phyloP scores from a whole-genome alignment of 2,329 filamentous ascomycete genomes.

The Curvularia eragrostidis region DNA sequence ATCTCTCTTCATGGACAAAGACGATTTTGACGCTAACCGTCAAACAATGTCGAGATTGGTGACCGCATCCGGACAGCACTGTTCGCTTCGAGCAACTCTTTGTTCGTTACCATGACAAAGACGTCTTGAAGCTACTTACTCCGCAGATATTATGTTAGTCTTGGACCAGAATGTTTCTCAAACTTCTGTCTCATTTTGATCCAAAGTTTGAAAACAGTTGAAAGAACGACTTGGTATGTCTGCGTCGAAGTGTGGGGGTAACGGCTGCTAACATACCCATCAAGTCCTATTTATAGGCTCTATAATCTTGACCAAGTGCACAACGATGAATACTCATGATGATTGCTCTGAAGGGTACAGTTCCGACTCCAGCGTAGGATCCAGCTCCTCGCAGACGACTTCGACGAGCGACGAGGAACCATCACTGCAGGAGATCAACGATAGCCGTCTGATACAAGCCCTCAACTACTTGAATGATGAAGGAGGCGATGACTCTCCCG shows the following conservation, averaged over 20 bases:
- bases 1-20: constrained; percentile 26
- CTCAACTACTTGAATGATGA: constrained; percentile 37
- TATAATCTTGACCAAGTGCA: background rate
- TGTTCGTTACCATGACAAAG: constrained; percentile 33
- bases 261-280: constrained; percentile 7
- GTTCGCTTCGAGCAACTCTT: constrained; percentile 28
- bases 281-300: background rate
- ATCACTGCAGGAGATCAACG: constrained; percentile 21
- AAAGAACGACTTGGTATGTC: constrained; percentile 12
- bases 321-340: constrained; percentile 14
- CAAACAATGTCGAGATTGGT: constrained; percentile 15
- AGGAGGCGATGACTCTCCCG: constrained; percentile 28
- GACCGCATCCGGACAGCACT: constrained; percentile 28
- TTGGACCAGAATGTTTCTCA: background rate
- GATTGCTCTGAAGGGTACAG: background rate
- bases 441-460: constrained; percentile 36
- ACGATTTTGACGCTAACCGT: constrained; percentile 12
- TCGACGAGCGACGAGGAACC: constrained; percentile 9
- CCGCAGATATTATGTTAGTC: constrained; percentile 9
- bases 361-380: constrained; percentile 14
- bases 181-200: background rate
- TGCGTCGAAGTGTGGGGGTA: constrained; percentile 2
- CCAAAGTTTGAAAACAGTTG: background rate
- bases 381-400: constrained; percentile 12
- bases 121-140: background rate